phyloP scores from a whole-genome alignment of 345 rosid species.

The Eucalyptus pumila region DNA sequence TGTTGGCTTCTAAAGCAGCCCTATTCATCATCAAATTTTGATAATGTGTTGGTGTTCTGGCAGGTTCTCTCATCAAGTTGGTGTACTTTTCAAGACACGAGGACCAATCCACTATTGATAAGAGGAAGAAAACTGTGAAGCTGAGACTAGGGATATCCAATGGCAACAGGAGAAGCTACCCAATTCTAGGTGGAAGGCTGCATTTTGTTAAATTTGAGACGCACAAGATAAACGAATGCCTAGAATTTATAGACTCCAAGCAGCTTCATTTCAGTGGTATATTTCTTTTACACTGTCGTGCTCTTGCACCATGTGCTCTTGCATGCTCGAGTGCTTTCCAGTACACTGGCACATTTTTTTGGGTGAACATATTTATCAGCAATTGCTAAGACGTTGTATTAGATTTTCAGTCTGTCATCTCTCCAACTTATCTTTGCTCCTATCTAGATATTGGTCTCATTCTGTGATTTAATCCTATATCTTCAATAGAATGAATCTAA shows the following conservation, averaged over 20 bases:
- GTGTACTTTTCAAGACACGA: slow-evolving; percentile 97
- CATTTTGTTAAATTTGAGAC: slow-evolving; percentile 97
- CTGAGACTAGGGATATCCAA: slow-evolving; percentile 69
- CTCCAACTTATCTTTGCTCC: neutral
- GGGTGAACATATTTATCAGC: neutral
- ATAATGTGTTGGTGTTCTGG: neutral
- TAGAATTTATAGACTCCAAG: slow-evolving; percentile 90
- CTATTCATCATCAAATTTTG: neutral
- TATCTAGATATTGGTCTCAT: neutral
- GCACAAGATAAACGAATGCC: slow-evolving; percentile 73
- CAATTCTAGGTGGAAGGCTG: slow-evolving; percentile 96
- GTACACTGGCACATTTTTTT: neutral
- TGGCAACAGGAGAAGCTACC: slow-evolving; percentile 81
- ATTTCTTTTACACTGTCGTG: neutral
- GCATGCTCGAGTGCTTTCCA: neutral
- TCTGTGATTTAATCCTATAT: neutral
- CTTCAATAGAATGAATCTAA: neutral
- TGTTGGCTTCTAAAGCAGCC: neutral
- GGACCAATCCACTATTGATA: slow-evolving; percentile 45
- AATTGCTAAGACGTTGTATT: neutral
- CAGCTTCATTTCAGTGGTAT: slow-evolving; percentile 83
- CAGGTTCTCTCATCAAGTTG: slow-evolving; percentile 97
- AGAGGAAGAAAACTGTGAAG: slow-evolving; percentile 60
- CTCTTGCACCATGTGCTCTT: neutral
- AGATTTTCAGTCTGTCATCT: neutral